Conservation (phyloP, 2,329 filamentous ascomycete genomes). For the Elsinoe perseae region DNA sequence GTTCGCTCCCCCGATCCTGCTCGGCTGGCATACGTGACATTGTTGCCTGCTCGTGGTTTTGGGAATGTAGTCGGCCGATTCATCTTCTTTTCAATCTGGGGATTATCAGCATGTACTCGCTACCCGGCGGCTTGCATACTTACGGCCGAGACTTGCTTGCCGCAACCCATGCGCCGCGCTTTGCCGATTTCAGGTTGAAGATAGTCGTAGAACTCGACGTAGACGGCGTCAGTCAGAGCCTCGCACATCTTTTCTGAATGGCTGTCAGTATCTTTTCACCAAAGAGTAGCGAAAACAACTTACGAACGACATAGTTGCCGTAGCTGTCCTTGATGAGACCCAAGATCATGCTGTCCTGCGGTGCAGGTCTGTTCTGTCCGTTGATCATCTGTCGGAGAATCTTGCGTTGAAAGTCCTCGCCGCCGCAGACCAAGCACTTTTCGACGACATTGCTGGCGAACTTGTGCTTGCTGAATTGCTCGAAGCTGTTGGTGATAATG, state of each 20-base stretch:
- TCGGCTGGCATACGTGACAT: constrained; percentile 17
- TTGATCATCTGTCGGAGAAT: constrained; percentile 58
- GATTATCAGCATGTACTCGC: constrained; percentile 16
- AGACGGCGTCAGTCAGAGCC: constrained; percentile 35
- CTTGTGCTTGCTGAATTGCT: constrained; percentile 84
- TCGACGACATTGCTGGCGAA: constrained; percentile 97
- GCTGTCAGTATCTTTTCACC: constrained; percentile 20
- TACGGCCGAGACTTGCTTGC: constrained; percentile 39
- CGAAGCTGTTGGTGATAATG: constrained; percentile 62
- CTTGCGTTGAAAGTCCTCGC: constrained; percentile 57
- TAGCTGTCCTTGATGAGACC: constrained; percentile 82
- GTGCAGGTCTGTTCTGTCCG: constrained; percentile 38
- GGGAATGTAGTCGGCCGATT: constrained; percentile 32
- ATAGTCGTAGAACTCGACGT: constrained; percentile 33
- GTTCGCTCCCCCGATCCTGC: constrained; percentile 9
- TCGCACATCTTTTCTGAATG: constrained; percentile 67
- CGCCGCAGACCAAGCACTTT: constrained; percentile 72
- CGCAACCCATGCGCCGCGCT: constrained; percentile 35
- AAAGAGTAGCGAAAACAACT: constrained; percentile 39
- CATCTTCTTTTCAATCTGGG: constrained; percentile 44
- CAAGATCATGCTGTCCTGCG: constrained; percentile 61
- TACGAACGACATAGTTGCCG: constrained; percentile 95
- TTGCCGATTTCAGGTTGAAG: constrained; percentile 40
- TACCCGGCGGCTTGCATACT: constrained; percentile 16
- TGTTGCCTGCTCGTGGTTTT: constrained; percentile 10